Evolutionary conservation across 225 moss, liverwort and hornwort species (phyloP).

Genomic region (Bryoerythrophyllum caledonicum): DNA sequence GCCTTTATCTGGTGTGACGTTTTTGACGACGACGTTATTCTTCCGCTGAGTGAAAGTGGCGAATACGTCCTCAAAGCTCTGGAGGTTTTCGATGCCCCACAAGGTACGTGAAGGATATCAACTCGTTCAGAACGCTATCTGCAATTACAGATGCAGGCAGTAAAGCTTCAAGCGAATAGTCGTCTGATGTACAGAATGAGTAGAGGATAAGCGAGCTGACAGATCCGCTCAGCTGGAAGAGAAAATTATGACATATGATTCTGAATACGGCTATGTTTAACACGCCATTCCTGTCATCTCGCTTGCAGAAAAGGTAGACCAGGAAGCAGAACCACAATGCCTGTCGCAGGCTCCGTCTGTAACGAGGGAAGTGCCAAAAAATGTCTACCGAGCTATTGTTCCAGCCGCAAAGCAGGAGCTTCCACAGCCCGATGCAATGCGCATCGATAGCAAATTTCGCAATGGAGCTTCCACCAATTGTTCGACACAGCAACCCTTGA

Average conservation of each 20-base stretch:
- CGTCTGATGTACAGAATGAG: background rate
- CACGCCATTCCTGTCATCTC: background rate
- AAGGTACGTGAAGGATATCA: conserved; percentile 20
- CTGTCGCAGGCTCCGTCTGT: background rate
- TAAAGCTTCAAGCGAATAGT: background rate
- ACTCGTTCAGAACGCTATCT: too few species aligned
- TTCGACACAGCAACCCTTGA: conserved; percentile 18
- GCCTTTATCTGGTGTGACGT: conserved; percentile 57
- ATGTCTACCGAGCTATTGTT: background rate
- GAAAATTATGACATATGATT: background rate
- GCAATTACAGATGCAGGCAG: background rate
- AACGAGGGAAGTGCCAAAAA: background rate
- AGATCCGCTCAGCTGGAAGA: background rate
- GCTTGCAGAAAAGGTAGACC: conserved; percentile 7
- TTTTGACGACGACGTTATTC: conserved; percentile 48
- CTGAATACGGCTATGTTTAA: background rate
- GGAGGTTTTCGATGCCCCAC: conserved; percentile 41
- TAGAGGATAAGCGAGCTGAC: background rate
- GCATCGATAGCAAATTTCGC: background rate
- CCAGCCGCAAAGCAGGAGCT: background rate
- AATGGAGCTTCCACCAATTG: conserved; percentile 10
- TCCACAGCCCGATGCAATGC: background rate
- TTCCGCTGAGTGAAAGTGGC: conserved; percentile 41
- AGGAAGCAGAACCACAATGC: conserved; percentile 7
- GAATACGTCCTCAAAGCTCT: conserved; percentile 58